Base-by-base conservation (phyloP, 768 basidiomycete genomes). In the Trametes cingulata region DNA sequence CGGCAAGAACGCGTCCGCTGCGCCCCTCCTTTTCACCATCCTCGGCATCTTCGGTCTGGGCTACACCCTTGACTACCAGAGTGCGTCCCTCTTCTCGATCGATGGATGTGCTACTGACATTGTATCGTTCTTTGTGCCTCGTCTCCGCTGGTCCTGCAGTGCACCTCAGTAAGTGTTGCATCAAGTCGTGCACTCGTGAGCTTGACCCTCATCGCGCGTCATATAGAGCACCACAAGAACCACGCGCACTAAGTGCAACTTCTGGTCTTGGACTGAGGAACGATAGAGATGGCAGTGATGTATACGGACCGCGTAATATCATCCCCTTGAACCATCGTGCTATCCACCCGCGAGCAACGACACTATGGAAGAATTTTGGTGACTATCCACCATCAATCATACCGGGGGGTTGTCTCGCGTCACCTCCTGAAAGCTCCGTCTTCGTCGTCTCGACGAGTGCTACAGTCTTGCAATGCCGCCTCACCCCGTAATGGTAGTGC, bases 31-130 rank as follows among this genome's bases (percentile, higher is more conserved):
- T 52, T 82, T 75, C 66, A 76, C 83, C 63, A 84, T 93, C 64
- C 75, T 82, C 45, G 82, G 80, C 35, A 71, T 95, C 29, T 90
- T 93, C 73, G 80, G 79, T 55, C 77, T 94, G 68, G 88, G 92
- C 25, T 95, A 95, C 76, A 90, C 90, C 67, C 76, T 94, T 65
- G 93, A 94, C 77, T 94, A 93, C 73, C 86, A 93, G 76, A 90
- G 91, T 93, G 75, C 73, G 92, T 87, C 20, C 39, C 53, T 17
- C 33, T 36, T 17, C 39, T 6, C 6, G 25, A 2, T 14, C 17
- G 17, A 27, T n/a, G 17, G 17, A n/a, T 24, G n/a, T 60, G 49
- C 52, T 62, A 63, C 52, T 65, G 56, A 60, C 46, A 57, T 8
- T 43, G 19, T 39, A 15, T 25, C 3, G 14, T 25, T 37, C 20